Evolutionary conservation across 1,139 yeast species (phyloP).

Genomic region (Yamadazyma diospyri): DNA sequence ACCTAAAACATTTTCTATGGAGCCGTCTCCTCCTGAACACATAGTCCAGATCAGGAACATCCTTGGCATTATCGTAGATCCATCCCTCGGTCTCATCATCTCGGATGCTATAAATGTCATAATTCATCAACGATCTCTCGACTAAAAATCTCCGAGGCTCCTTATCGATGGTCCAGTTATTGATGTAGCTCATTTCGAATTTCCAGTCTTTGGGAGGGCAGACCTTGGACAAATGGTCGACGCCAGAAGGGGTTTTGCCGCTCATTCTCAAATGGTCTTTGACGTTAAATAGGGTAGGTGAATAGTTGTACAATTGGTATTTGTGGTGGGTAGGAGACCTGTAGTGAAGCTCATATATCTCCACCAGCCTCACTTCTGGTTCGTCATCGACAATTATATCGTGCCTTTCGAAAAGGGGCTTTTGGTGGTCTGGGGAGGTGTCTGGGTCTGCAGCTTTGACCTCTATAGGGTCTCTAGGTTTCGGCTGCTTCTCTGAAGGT

Average conservation of each 20-base stretch:
- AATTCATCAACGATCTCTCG: slow-evolving; percentile 36
- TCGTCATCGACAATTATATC: slow-evolving; percentile 66
- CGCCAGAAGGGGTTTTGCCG: slow-evolving; percentile 65
- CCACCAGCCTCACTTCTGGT: slow-evolving; percentile 60
- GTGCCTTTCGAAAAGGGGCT: slow-evolving; percentile 31
- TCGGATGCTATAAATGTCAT: slow-evolving; percentile 19
- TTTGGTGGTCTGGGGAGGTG: slow-evolving; percentile 1
- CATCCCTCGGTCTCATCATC: slow-evolving; percentile 44
- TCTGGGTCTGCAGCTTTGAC: slow-evolving; percentile 3
- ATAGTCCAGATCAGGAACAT: slow-evolving; percentile 23
- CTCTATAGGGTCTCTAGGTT: slow-evolving; percentile 4
- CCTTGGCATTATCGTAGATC: slow-evolving; percentile 35
- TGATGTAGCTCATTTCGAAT: slow-evolving; percentile 52
- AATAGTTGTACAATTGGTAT: slow-evolving; percentile 48
- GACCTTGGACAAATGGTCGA: slow-evolving; percentile 51
- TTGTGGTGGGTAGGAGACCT: slow-evolving; percentile 57
- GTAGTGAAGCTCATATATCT: slow-evolving; percentile 70
- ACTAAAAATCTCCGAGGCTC: slow-evolving; percentile 51
- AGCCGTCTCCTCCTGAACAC: slow-evolving; percentile 57
- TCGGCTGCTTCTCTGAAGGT: slow-evolving; percentile 8
- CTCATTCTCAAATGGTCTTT: slow-evolving; percentile 50
- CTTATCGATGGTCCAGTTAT: slow-evolving; percentile 66
- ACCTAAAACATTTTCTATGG: slow-evolving; percentile 47
- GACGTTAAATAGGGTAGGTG: slow-evolving; percentile 47
- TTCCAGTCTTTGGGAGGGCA: slow-evolving; percentile 74